A percentile compares a stretch with the other conserved stretches of the same genome.
Evolutionary conservation across 2,329 filamentous ascomycete genomes (phyloP).

Genomic region (Aplosporella prunicola): DNA sequence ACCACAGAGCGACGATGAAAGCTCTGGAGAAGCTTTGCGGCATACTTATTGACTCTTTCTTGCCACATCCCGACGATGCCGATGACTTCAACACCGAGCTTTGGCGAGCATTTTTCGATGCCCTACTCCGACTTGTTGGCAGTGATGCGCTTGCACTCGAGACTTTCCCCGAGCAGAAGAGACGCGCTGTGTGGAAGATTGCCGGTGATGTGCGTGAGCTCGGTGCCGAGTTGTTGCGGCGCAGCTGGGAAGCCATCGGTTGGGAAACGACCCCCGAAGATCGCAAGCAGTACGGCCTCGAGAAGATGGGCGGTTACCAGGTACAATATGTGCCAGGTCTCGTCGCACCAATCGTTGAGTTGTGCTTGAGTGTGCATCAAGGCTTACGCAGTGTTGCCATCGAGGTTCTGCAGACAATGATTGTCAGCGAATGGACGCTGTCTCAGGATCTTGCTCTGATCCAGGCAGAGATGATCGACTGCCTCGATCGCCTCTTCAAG

Average conservation of each 20-base stretch:
- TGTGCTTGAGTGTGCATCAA: slow-evolving; percentile 92
- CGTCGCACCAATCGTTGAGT: slow-evolving; percentile 81
- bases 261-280: slow-evolving; percentile 88
- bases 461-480: slow-evolving; percentile 94
- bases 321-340: slow-evolving; percentile 94
- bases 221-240: slow-evolving; percentile 74
- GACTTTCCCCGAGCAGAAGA: slow-evolving; percentile 93
- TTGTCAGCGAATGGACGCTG: slow-evolving; percentile 93
- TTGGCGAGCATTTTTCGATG: slow-evolving; percentile 90
- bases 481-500: slow-evolving; percentile 82
- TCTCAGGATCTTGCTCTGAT: slow-evolving; percentile 86
- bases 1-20: slow-evolving; percentile 82
- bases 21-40: slow-evolving; percentile 73
- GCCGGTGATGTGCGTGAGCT: slow-evolving; percentile 90
- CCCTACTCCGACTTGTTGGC: slow-evolving; percentile 77
- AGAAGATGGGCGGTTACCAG: slow-evolving; percentile 89
- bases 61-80: slow-evolving; percentile 84
- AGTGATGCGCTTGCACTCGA: slow-evolving; percentile 84
- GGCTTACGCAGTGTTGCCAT: slow-evolving; percentile 83
- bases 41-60: slow-evolving; percentile 70
- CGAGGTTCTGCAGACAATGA: slow-evolving; percentile 93
- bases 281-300: slow-evolving; percentile 62
- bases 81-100: slow-evolving; percentile 87
- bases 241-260: slow-evolving; percentile 89
- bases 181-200: slow-evolving; percentile 96